Evolutionary conservation across 495 filamentous ascomycete species (phyloP).

Genomic region (Xylaria scruposa): DNA sequence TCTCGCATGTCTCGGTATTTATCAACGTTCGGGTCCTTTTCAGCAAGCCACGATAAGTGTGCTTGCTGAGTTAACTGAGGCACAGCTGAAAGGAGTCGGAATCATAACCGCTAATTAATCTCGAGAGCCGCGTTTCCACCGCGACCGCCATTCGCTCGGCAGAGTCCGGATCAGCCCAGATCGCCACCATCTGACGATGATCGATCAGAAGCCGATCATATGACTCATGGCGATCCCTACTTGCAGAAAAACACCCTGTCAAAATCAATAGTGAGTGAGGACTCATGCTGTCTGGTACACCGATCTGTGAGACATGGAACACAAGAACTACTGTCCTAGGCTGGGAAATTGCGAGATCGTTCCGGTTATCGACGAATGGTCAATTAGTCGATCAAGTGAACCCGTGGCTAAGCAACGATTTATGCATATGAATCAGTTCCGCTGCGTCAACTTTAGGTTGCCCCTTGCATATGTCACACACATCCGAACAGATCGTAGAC

Average conservation of each 20-base stretch:
- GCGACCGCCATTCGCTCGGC: background rate
- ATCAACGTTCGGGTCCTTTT: background rate
- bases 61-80: background rate
- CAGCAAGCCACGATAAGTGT: background rate
- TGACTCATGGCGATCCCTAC: background rate
- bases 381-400: background rate
- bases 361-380: background rate
- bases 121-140: background rate
- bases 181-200: background rate
- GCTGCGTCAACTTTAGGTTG: background rate
- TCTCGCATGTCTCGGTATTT: background rate
- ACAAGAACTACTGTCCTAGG: background rate
- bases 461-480: too few relatives aligned
- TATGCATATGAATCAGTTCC: background rate
- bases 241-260: background rate
- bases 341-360: background rate
- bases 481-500: background rate
- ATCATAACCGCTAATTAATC: background rate
- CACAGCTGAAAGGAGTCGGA: background rate
- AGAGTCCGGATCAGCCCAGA: conserved; percentile 3
- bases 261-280: background rate
- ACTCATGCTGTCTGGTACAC: background rate
- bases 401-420: background rate
- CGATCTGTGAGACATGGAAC: background rate
- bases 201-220: conserved; percentile 7